These are phyloP conservation scores for Rhynchospora breviuscula DNA, from an alignment of 176 grass and related monocot species.

Conservation along the genomic window DNA sequence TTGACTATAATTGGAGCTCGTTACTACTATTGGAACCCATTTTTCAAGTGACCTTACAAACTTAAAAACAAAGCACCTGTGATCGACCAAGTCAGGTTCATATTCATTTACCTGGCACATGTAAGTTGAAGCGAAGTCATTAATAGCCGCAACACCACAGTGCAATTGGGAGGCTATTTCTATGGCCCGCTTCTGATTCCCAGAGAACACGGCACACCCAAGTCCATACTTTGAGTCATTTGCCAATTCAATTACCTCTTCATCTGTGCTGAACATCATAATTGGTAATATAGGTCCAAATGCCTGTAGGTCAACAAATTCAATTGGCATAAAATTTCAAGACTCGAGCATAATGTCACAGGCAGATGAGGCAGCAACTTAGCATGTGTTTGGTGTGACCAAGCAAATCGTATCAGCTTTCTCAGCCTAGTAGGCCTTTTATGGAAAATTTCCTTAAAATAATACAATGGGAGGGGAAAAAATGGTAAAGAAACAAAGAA, in stretches of 20 bases:
- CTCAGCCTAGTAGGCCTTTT: neutral
- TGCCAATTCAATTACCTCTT: conserved; percentile 81
- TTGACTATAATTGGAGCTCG: neutral
- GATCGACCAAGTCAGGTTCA: neutral
- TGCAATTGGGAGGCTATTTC: conserved; percentile 84
- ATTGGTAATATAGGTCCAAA: conserved; percentile 95
- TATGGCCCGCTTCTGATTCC: conserved; percentile 74
- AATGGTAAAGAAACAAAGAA: neutral
- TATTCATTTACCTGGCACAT: conserved; percentile 80
- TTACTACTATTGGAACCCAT: neutral
- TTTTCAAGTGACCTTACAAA: neutral
- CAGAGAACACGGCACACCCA: conserved; percentile 93
- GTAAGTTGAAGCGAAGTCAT: conserved; percentile 96
- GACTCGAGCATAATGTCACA: neutral
- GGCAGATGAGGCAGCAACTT: neutral
- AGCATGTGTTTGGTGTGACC: neutral
- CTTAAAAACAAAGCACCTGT: neutral
- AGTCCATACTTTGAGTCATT: conserved; percentile 96
- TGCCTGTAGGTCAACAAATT: conserved; percentile 36
- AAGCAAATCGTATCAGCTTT: neutral
- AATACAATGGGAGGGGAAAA: neutral
- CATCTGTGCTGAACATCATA: conserved; percentile 86
- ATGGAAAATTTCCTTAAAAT: neutral
- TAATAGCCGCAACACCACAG: conserved; percentile 82
- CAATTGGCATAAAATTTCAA: neutral